Conservation (phyloP, 2,329 filamentous ascomycete species). For the Pleurostoma richardsiae region DNA sequence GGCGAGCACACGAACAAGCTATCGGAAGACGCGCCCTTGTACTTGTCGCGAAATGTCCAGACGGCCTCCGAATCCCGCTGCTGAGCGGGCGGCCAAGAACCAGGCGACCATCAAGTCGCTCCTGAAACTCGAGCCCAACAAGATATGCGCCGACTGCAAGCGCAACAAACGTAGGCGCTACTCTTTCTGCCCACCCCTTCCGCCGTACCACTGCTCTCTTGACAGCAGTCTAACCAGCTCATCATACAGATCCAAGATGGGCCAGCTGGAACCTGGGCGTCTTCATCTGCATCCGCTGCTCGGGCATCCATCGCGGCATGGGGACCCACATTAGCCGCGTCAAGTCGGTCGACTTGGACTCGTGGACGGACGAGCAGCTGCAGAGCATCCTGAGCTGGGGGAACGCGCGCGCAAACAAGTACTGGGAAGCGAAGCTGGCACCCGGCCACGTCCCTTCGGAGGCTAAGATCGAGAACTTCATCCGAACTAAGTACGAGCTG, state of each 20-base stretch:
- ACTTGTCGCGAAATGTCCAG: constrained; percentile 60
- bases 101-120: constrained; percentile 90
- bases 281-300: constrained; percentile 97
- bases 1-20: no score
- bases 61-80: constrained; percentile 69
- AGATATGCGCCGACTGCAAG: constrained; percentile 97
- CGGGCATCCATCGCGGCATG: constrained; percentile 97
- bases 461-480: constrained; percentile 99
- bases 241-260: constrained; percentile 80
- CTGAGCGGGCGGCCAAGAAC: constrained; percentile 89
- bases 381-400: constrained; percentile 94
- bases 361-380: constrained; percentile 97
- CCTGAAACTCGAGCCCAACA: constrained; percentile 91
- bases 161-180: constrained; percentile 81
- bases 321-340: constrained; percentile 97
- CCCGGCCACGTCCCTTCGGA: constrained; percentile 89
- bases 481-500: constrained; percentile 96
- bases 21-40: no score
- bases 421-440: constrained; percentile 95
- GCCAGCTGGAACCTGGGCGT: constrained; percentile 98
- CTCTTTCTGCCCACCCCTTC: background rate
- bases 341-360: constrained; percentile 95
- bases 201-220: constrained; percentile 1
- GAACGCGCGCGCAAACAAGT: constrained; percentile 94
- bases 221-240: background rate